phyloP scores from a whole-genome alignment of 305 asterid species.

The Withania somnifera region DNA sequence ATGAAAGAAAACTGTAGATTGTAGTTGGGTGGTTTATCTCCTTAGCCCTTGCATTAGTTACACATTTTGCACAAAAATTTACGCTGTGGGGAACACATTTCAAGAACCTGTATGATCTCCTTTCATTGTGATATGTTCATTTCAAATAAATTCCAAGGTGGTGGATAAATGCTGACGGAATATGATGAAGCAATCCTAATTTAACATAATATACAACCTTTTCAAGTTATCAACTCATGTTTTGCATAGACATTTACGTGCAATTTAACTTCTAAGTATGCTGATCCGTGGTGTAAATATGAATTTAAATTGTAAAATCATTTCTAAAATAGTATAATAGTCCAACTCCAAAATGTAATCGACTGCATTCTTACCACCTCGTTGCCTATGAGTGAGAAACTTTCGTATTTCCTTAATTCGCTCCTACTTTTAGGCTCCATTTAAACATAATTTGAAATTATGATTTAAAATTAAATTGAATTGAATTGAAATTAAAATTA shows the following conservation, averaged over 20 bases:
- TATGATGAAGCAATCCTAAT: background rate
- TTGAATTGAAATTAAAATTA: no score
- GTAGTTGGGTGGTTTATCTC: background rate
- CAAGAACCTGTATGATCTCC: background rate
- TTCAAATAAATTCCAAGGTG: background rate
- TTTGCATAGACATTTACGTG: background rate
- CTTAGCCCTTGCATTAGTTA: constrained; percentile 2
- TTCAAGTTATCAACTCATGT: background rate
- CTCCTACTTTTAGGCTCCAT: background rate
- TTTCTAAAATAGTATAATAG: background rate
- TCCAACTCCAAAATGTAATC: background rate
- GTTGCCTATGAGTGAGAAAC: background rate
- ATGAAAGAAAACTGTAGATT: background rate
- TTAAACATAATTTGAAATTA: no score
- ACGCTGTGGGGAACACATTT: background rate
- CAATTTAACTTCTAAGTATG: background rate
- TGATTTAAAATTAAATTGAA: no score
- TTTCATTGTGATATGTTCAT: background rate
- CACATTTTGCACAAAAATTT: background rate
- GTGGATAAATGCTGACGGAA: background rate
- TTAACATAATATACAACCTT: background rate
- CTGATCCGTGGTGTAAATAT: background rate
- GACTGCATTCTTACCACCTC: background rate
- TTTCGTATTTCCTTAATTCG: background rate
- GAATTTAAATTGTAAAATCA: background rate